Base-by-base conservation (phyloP, 1,139 yeast species). In the Magnusiomyces ingens region DNA sequence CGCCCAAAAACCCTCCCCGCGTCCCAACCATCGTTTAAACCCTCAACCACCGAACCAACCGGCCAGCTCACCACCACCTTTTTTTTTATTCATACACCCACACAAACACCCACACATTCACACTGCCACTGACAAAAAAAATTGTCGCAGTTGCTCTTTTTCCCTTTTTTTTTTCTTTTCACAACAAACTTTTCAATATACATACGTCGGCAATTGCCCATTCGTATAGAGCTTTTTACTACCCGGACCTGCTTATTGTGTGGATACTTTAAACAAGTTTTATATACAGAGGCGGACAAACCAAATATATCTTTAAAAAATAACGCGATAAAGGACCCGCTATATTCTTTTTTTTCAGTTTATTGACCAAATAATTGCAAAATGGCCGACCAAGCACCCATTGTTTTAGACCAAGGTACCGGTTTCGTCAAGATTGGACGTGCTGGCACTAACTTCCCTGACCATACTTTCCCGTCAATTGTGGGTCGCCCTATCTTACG, bases 381-480 rank as follows among this genome's bases (percentile, higher is more conserved):
- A 36, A 53, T 53, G 56, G 52, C 55, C 17, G 57, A 54, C 53
- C 54, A 51, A 29, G 53, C 54, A 45, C 57, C 57, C 48, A 54
- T 54, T 52, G 57, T 93, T 64, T 90, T 94, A 64, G 99, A 93
- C 74, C 99, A 94, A 75, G 99, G 99, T 75, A 93, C 99, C 49
- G 99, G 99, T 59, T 93, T 93, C 68, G 77, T 74, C 59, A 74
- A 74, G 71, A 89, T 93, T 64, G 99, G 99, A 57, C 82, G 96
- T 65, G 97, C 95, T 38, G 98, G 98, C 29, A 86, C 93, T 63
- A 94, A 93, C 72, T 91, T 91, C 76, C 99, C 99, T 26, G 99
- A 93, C 71, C 84, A 84, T 72, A 91, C 97, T n/a, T 93, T 91
- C 72, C 99, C 99, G 12, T 90, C 98, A 11, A 90, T 93, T 65